These are phyloP conservation scores for Lachnellula arida DNA, from an alignment of 2,329 filamentous ascomycete species.

Conservation along the genomic window DNA sequence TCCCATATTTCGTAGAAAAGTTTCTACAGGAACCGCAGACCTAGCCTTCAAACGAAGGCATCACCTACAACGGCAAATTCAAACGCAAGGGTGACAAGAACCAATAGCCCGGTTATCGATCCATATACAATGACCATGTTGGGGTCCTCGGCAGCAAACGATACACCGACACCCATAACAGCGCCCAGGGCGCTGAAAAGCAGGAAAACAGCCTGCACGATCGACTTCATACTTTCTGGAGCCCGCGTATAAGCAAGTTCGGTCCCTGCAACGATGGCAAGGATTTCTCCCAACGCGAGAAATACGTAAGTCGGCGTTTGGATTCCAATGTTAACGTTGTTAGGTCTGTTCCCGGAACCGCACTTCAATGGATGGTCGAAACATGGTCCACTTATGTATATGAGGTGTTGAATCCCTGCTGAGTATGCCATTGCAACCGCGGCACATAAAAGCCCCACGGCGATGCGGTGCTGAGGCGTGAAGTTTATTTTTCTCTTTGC, in stretches of 20 bases:
- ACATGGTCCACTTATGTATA: constrained; percentile 47
- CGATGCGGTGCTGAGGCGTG: constrained; percentile 50
- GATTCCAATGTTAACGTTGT: constrained; percentile 41
- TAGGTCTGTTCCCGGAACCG: constrained; percentile 29
- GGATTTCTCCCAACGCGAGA: constrained; percentile 41
- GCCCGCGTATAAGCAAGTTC: constrained; percentile 60
- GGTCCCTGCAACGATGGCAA: constrained; percentile 49
- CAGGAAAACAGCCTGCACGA: constrained; percentile 47
- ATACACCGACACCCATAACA: constrained; percentile 50
- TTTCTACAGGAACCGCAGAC: no score
- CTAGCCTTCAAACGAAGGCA: no score
- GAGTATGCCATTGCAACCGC: constrained; percentile 50
- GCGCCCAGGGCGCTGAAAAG: constrained; percentile 26
- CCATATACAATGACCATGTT: constrained; percentile 57
- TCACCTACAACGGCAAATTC: no score
- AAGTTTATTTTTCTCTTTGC: constrained; percentile 47
- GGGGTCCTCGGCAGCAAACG: constrained; percentile 39
- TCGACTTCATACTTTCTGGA: constrained; percentile 34
- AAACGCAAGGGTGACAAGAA: no score
- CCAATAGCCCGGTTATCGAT: constrained; percentile 46
- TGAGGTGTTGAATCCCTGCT: constrained; percentile 50
- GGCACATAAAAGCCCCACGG: constrained; percentile 55
- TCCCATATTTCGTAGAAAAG: no score
- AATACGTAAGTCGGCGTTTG: constrained; percentile 46
- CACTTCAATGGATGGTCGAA: constrained; percentile 37